Base-by-base conservation (phyloP, 164 flowering plant species). In the Santalum album region DNA sequence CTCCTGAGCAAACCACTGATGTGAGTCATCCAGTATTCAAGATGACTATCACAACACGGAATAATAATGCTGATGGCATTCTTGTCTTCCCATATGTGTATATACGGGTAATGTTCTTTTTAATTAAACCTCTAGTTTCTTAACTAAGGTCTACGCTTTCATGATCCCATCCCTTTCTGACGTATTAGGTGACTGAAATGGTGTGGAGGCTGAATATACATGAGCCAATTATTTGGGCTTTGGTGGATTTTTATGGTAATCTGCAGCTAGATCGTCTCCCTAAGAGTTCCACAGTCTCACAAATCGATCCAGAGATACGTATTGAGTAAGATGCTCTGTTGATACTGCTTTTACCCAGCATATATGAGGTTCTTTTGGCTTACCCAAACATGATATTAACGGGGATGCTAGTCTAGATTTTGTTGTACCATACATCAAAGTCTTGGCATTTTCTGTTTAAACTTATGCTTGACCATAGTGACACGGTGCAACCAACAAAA, bases 261-360 rank as follows among this genome's bases (percentile, higher is more conserved):
- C 86, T 92, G 56, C 94, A 74, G 68, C 59, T 89, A 40, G 94
- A 80, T 68, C 85, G 81, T 35, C 48, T 92, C 48, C 88, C 92
- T 24, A 69, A 71, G 48, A 77, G 68, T 64, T 75, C 96, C 20
- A 70, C 53, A 57, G 74, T 73, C 53, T 65, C 85, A 25, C 77
- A 83, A 80, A 90, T 80, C 78, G 99, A 92, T 73, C 99, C 99
- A 59, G 99, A 89, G 74, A 79, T 92, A 77, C 83, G 81, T 7
- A 61, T 92, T 23, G 83, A 81, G 98, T 92, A 82, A 76, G 92
- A 63, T 49, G 58, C 32, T 26, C 15, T 25, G 57, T 65, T 48
- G 20, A 27, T 58, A 48, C 39, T 36, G 24, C n/a, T 24, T 7
- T 17, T 53, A 21, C 20, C 32, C 25, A 16, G 18, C 39, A 50